These are phyloP conservation scores for Pseudopithomyces maydicus DNA, from an alignment of 2,329 filamentous ascomycete genomes.

Conservation along the genomic window DNA sequence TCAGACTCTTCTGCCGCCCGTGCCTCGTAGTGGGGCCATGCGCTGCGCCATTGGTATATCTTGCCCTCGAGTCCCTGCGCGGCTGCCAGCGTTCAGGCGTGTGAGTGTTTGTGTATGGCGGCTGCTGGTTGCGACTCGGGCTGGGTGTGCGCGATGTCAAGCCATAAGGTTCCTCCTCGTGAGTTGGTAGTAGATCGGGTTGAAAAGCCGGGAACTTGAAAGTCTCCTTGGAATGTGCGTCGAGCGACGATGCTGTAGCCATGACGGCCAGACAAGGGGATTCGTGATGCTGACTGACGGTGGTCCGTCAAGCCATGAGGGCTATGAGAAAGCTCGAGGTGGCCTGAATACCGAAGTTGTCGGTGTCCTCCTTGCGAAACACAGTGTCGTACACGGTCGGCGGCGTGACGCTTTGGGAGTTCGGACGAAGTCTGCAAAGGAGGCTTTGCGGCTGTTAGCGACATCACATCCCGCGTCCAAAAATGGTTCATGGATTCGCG, in stretches of 20 bases:
- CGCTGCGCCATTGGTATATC: constrained; percentile 49
- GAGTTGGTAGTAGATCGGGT: constrained; percentile 46
- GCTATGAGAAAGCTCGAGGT: constrained; percentile 17
- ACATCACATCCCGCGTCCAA: constrained; percentile 26
- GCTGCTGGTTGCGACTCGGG: constrained; percentile 30
- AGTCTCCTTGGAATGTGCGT: constrained; percentile 40
- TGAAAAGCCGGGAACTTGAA: constrained; percentile 54
- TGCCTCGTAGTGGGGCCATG: constrained; percentile 54
- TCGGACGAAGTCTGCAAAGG: constrained; percentile 1
- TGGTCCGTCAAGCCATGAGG: constrained; percentile 39
- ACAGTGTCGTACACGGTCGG: constrained; percentile 10
- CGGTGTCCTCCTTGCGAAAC: background rate
- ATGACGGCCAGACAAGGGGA: constrained; percentile 24
- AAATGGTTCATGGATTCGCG: constrained; percentile 10
- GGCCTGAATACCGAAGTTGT: constrained; percentile 5
- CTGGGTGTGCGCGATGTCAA: constrained; percentile 40
- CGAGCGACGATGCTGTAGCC: constrained; percentile 33
- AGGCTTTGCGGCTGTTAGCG: constrained; percentile 22
- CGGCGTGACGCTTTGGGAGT: background rate
- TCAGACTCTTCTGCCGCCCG: constrained; percentile 80
- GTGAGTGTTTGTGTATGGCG: constrained; percentile 34
- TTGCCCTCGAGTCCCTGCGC: constrained; percentile 58
- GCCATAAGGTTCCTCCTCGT: constrained; percentile 43
- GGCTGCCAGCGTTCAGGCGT: constrained; percentile 65
- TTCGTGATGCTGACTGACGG: constrained; percentile 12